These are phyloP conservation scores for Fusarium kyushuense DNA, from an alignment of 2,329 filamentous ascomycete species.

Conservation along the genomic window DNA sequence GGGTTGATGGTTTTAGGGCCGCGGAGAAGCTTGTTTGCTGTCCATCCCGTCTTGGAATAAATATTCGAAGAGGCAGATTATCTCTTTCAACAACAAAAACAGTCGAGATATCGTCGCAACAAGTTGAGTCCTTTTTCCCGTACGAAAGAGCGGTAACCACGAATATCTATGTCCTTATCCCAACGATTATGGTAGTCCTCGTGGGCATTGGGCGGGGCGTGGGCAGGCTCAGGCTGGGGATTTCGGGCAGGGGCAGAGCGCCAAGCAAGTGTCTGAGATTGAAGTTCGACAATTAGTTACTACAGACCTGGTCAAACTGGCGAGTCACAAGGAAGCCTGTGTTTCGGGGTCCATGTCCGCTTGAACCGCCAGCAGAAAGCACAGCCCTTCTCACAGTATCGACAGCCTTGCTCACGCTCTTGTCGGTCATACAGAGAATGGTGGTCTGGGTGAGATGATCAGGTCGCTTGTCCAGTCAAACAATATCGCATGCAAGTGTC, in stretches of 20 bases:
- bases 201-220: constrained; percentile 24
- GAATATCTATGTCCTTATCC: constrained; percentile 38
- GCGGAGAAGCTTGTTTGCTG: constrained; percentile 36
- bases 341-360: constrained; percentile 33
- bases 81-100: constrained; percentile 11
- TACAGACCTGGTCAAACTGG: constrained; percentile 31
- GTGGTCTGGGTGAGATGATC: constrained; percentile 28
- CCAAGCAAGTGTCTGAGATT: constrained; percentile 42
- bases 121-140: neutral
- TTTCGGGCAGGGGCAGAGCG: constrained; percentile 20
- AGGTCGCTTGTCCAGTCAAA: constrained; percentile 27
- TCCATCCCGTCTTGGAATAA: constrained; percentile 17
- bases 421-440: constrained; percentile 27
- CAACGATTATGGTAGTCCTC: constrained; percentile 24
- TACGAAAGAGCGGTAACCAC: constrained; percentile 28
- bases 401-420: constrained; percentile 24
- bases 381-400: constrained; percentile 28
- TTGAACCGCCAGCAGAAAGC: constrained; percentile 30
- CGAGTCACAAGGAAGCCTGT: constrained; percentile 38
- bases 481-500: constrained; percentile 34
- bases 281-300: constrained; percentile 30
- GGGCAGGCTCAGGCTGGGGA: constrained; percentile 19
- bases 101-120: neutral
- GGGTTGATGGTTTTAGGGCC: constrained; percentile 36
- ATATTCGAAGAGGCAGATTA: constrained; percentile 4